Conservation (phyloP, 1,284 basidiomycete species). For the Retiboletus flavoniger region DNA sequence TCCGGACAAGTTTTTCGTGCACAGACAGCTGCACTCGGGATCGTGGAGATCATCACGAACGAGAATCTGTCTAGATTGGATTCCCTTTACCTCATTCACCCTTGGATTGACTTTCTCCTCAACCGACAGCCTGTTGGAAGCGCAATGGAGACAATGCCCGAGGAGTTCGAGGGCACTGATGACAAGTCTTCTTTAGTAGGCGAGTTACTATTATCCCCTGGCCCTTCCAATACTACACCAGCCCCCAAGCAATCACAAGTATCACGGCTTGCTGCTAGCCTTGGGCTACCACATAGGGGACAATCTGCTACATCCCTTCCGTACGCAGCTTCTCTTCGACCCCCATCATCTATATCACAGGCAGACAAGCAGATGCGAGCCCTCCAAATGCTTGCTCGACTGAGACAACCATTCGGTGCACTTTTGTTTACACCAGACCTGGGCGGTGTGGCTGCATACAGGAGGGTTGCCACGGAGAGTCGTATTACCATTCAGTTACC, state of each 20-base stretch:
- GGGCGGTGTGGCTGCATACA: background rate
- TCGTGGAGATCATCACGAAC: background rate
- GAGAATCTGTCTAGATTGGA: background rate
- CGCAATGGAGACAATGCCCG: too few relatives aligned
- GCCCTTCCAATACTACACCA: background rate
- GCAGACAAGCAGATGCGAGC: background rate
- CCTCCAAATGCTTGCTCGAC: background rate
- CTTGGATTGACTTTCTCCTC: conserved; percentile 6
- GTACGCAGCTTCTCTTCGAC: background rate
- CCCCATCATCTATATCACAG: background rate
- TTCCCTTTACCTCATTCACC: conserved; percentile 1
- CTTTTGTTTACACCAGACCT: conserved; percentile 1
- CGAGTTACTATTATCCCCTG: background rate
- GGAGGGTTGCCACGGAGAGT: conserved; percentile 3
- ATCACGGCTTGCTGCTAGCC: background rate
- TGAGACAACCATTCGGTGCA: conserved; percentile 7
- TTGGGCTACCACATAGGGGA: background rate
- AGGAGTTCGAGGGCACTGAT: background rate
- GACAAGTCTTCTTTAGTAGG: too few relatives aligned
- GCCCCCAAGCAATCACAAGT: background rate
- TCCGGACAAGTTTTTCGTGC: background rate
- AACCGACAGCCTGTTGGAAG: background rate
- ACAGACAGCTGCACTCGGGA: background rate
- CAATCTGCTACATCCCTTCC: background rate
- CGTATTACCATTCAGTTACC: conserved; percentile 6